Evolutionary conservation across 805 yeast genomes (phyloP).

Genomic region (Wickerhamiella cacticola): DNA sequence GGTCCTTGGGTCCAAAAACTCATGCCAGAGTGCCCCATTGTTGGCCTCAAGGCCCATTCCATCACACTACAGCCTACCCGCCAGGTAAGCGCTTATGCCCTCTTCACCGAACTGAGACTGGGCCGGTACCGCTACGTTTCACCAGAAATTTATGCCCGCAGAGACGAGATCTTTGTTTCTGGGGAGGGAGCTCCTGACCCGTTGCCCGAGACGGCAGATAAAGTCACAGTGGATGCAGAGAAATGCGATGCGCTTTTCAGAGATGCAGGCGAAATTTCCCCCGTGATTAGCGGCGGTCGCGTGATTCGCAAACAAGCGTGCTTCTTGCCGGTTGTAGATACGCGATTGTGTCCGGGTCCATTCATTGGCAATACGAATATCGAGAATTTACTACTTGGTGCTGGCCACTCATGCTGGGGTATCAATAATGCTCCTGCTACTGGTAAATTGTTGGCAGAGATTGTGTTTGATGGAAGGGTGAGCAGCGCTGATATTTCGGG

Average conservation of each 20-base stretch:
- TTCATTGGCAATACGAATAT: conserved; percentile 89
- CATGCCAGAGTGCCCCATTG: conserved; percentile 84
- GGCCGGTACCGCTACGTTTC: conserved; percentile 53
- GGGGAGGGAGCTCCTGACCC: conserved; percentile 90
- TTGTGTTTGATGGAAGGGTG: conserved; percentile 72
- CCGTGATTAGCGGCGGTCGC: conserved; percentile 58
- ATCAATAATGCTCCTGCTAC: conserved; percentile 96
- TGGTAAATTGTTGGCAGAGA: conserved; percentile 83
- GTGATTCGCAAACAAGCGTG: conserved; percentile 84
- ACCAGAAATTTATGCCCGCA: conserved; percentile 91
- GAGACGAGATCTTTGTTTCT: conserved; percentile 91
- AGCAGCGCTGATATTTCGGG: conserved; percentile 67
- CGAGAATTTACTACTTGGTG: conserved; percentile 60
- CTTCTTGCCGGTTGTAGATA: conserved; percentile 86
- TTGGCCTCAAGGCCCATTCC: conserved; percentile 90
- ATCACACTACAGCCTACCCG: conserved; percentile 76
- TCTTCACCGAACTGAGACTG: conserved; percentile 81
- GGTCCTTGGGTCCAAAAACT: conserved; percentile 97
- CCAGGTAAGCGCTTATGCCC: conserved; percentile 83
- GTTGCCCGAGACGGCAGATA: conserved; percentile 88
- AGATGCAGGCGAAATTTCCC: conserved; percentile 66
- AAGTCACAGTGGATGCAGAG: conserved; percentile 74
- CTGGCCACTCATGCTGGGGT: conserved; percentile 99
- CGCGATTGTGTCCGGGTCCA: conserved; percentile 87
- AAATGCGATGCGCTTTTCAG: conserved; percentile 80